Base-by-base conservation (phyloP, 345 rosid species). In the Citrus inodora region DNA sequence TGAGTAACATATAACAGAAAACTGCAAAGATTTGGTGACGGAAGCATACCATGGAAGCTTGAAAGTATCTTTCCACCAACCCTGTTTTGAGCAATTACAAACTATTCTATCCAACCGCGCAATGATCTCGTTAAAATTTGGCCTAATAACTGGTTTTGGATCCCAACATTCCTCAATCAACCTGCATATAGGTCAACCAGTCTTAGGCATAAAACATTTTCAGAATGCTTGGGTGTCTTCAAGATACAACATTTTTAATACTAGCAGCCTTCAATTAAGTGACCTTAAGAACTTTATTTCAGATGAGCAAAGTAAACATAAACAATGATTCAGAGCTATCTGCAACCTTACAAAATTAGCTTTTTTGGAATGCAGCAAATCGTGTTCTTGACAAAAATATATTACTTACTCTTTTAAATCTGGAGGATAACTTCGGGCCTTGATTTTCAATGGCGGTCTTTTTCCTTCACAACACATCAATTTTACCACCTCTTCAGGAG, bases 61-160 rank as follows among this genome's bases (percentile, higher is more conserved):
- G 81, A 96, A 94, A 30, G 98, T 85, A 72, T 96, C 98, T 82
- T 92, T 96, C 99, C 97, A 96, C 99, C 94, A 86, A 64, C 95
- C 97, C 6, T 91, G 98, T 81, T 88, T 94, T 65, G 98, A 90
- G 82, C 98, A 86, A 71, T 86, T 88, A 70, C 83, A 81, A 68
- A 88, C 89, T 77, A 96, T 88, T 79, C 66, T 92, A 79, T 91
- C 91, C 83, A 96, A 83, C 42, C 98, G 91, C 37, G 90, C 89
- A 24, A 96, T 92, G 80, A 94, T 91, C 83, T 96, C 95, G 3
- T 94, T 86, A 78, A 94, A 96, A 14, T 83, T 85, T 38, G 99
- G 99, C 79, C 99, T 88, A 17, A 80, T 67, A 37, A 78, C 48
- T 46, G 89, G 81, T 58, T 90, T 91, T 40, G 88, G 85, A 78